Evolutionary conservation across 169 alveolate species (phyloP).

Genomic region (Plasmodium gonderi): DNA sequence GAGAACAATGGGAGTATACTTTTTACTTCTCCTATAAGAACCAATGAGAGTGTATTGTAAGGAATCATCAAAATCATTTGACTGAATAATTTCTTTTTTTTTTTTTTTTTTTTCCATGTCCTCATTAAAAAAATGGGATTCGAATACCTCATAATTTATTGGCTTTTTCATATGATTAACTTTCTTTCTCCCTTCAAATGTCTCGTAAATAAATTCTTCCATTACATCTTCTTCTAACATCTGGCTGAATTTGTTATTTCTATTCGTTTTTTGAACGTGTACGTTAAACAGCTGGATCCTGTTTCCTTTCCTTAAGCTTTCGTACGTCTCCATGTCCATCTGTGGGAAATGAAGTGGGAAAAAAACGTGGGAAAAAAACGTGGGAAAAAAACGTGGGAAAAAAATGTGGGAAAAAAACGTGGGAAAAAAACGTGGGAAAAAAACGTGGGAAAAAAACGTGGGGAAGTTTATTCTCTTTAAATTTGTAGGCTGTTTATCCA

Average conservation of each 20-base stretch:
- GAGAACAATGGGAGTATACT: conserved; percentile 47
- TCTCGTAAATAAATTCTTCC: conserved; percentile 20
- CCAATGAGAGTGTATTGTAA: conserved; percentile 7
- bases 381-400: too few relatives aligned
- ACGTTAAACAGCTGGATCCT: conserved; percentile 51
- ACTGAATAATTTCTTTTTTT: neutral
- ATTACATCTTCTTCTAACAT: conserved; percentile 6
- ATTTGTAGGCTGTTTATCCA: too few relatives aligned
- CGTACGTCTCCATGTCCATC: conserved; percentile 67
- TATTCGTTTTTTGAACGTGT: conserved; percentile 24
- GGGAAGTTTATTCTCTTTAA: too few relatives aligned
- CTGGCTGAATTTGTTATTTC: conserved; percentile 28
- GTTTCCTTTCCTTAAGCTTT: conserved; percentile 18
- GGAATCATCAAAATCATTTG: conserved; percentile 7
- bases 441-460: too few relatives aligned
- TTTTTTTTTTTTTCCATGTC: neutral
- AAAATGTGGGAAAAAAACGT: too few relatives aligned
- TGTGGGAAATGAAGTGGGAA: neutral
- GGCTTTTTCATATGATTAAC: neutral
- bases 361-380: too few relatives aligned
- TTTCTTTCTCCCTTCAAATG: neutral
- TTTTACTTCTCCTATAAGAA: neutral
- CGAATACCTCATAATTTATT: conserved; percentile 22
- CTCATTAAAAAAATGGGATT: conserved; percentile 35
- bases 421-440: too few relatives aligned